Conservation (phyloP, 208 protist genomes). For the Wallacemonas sp. region DNA sequence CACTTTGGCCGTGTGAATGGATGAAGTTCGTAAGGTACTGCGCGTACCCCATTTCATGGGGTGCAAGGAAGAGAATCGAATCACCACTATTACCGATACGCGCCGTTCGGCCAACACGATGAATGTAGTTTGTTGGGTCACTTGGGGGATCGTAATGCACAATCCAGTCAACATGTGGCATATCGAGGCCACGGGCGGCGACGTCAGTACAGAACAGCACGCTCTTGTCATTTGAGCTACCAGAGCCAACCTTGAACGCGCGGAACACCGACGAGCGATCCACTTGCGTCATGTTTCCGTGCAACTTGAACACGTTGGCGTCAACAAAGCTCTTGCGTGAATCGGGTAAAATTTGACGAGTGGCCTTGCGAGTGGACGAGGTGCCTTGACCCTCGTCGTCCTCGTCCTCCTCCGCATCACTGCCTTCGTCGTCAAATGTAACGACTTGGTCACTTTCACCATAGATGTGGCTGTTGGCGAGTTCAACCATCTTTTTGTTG, state of each 20-base stretch:
- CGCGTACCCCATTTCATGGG: conserved; percentile 88
- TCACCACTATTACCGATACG: conserved; percentile 93
- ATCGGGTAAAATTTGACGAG: conserved; percentile 23
- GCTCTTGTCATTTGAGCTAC: conserved; percentile 40
- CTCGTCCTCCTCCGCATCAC: conserved; percentile 91
- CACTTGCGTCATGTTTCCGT: conserved; percentile 94
- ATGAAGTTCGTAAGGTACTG: conserved; percentile 87
- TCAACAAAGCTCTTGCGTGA: conserved; percentile 65
- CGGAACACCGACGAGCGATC: conserved; percentile 92
- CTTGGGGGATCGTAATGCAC: conserved; percentile 97
- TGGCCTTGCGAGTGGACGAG: conserved; percentile 17
- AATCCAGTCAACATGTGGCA: conserved; percentile 96
- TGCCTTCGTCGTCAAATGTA: conserved; percentile 87
- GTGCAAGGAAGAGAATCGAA: conserved; percentile 93
- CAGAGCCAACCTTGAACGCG: conserved; percentile 71
- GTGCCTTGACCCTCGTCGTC: conserved; percentile 20
- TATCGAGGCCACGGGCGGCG: conserved; percentile 94
- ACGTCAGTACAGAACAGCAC: conserved; percentile 96
- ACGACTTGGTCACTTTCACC: conserved; percentile 41
- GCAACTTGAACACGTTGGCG: conserved; percentile 91
- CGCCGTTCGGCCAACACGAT: conserved; percentile 96
- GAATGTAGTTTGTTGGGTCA: conserved; percentile 95
- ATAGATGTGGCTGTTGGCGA: conserved; percentile 52
- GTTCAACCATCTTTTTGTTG: conserved; percentile 54
- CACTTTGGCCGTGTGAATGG: conserved; percentile 29